phyloP scores from a whole-genome alignment of 306 rosid species.

The Ceratonia siliqua region DNA sequence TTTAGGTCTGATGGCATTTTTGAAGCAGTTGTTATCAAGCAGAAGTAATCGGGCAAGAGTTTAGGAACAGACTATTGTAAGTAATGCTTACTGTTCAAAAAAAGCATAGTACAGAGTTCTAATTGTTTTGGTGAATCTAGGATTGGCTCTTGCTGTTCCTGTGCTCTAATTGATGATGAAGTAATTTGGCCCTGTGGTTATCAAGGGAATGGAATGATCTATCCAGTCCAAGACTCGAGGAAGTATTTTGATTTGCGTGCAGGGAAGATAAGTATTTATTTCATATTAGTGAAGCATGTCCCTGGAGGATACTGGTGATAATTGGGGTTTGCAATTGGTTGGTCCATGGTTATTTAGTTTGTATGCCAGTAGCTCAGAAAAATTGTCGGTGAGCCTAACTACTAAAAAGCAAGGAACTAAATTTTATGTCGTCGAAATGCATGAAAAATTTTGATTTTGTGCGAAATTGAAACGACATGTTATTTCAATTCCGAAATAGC shows the following conservation, averaged over 20 bases:
- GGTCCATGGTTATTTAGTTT: not conserved
- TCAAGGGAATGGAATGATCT: conserved; percentile 1
- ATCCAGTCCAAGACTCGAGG: not conserved
- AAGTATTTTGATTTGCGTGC: conserved; percentile 8
- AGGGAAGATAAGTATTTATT: not conserved
- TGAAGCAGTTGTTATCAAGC: conserved; percentile 67
- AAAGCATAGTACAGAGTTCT: not conserved
- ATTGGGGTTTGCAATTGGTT: not conserved
- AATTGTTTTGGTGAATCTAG: conserved; percentile 4
- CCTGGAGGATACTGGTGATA: not conserved
- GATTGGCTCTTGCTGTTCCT: conserved; percentile 4
- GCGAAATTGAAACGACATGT: too few relatives aligned
- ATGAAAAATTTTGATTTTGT: too few relatives aligned
- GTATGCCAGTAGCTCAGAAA: not conserved
- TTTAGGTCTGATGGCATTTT: conserved; percentile 69
- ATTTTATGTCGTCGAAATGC: too few relatives aligned
- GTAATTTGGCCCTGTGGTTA: conserved; percentile 12
- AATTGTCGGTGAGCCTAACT: not conserved
- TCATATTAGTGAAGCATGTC: not conserved
- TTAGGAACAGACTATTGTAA: conserved; percentile 14
- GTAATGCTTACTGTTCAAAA: not conserved
- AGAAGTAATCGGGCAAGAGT: conserved; percentile 23
- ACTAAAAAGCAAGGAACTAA: too few relatives aligned
- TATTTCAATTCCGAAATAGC: too few relatives aligned
- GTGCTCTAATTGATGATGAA: conserved; percentile 12